phyloP scores from a whole-genome alignment of 2,329 filamentous ascomycete genomes.

The Nothophaeocryptopus gaeumannii region DNA sequence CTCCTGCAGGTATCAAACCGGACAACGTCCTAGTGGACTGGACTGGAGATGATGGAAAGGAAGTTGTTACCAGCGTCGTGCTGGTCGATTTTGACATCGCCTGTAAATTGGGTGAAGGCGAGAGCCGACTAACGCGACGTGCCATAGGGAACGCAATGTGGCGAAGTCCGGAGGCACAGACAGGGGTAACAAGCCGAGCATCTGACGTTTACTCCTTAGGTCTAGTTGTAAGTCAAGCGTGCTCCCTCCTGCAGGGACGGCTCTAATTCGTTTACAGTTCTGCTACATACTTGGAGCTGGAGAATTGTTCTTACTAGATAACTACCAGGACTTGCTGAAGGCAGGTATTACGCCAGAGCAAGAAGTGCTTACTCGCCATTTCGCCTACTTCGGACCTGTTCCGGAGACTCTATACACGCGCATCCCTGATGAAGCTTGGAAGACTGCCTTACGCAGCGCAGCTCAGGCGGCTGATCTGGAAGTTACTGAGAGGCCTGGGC shows the following conservation, averaged over 20 bases:
- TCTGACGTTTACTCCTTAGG: slow-evolving; percentile 42
- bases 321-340: slow-evolving; percentile 34
- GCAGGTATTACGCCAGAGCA: slow-evolving; percentile 32
- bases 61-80: slow-evolving; percentile 34
- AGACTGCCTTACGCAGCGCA: slow-evolving; percentile 27
- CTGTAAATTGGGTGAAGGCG: slow-evolving; percentile 33
- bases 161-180: slow-evolving; percentile 42
- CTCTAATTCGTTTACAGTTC: slow-evolving; percentile 34
- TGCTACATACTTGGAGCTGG: slow-evolving; percentile 36
- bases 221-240: slow-evolving; percentile 40
- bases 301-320: slow-evolving; percentile 33
- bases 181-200: slow-evolving; percentile 35
- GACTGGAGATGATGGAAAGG: slow-evolving; percentile 34
- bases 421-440: slow-evolving; percentile 32
- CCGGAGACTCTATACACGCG: slow-evolving; percentile 32
- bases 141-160: slow-evolving; percentile 41
- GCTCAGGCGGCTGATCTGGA: slow-evolving; percentile 28
- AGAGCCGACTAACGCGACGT: slow-evolving; percentile 27
- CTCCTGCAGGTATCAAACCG: slow-evolving; percentile 42
- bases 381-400: slow-evolving; percentile 37
- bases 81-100: slow-evolving; percentile 40
- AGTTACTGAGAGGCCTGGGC: slow-evolving; percentile 31
- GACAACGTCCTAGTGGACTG: slow-evolving; percentile 41
- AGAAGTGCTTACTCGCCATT: slow-evolving; percentile 36
- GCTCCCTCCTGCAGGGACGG: slow-evolving; percentile 15